Base-by-base conservation (phyloP, 2,329 filamentous ascomycete genomes). In the Didymella keratinophila region DNA sequence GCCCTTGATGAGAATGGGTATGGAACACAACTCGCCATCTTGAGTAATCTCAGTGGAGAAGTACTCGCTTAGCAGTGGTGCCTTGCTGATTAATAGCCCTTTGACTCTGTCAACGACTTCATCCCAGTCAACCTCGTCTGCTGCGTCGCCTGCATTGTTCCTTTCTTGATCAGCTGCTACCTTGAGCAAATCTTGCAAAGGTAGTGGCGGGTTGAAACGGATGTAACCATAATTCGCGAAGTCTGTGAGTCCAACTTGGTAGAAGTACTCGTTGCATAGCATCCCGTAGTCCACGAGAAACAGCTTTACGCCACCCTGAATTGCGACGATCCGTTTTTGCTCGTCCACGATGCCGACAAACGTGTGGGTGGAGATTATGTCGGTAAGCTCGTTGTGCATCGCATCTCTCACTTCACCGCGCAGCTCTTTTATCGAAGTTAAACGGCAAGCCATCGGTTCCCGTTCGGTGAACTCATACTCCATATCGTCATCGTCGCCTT, bases 261-360 rank as follows among this genome's bases (percentile, higher is more conserved):
- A 99, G 76, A 98, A 96, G 75, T 94, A 96, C 69, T 98, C 94
- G 61, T 88, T 90, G 74, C 77, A 91, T 1, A 91, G 81, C 73
- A 94, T 88, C 11, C 93, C 95, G 71, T 99, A 99, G 77, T 99
- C 95, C 51, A 99, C 84, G 21, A 99, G 85, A 75, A 91, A 97
- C 8, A 99, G 84, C 73, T 93, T 96, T 9, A 98, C 90, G 14
- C 94, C 95, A 34, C 91, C 89, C 78, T 99, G 95, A 36, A 99
- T 90, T 16, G 95, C 93, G n/a, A 89, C 93, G 12, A 99, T 86
- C 11, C 95, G 90, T 48, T 92, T 89, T 39, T 84, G 86, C 70
- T 94, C 90, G 71, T 99, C 95, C 1, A 98, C 92, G 25, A 99
- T 83, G 2, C 95, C 95, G 46, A 99, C 91, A 75, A 97, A 99